Evolutionary conservation across 345 rosid genomes (phyloP).

Genomic region (Acer campestre): DNA sequence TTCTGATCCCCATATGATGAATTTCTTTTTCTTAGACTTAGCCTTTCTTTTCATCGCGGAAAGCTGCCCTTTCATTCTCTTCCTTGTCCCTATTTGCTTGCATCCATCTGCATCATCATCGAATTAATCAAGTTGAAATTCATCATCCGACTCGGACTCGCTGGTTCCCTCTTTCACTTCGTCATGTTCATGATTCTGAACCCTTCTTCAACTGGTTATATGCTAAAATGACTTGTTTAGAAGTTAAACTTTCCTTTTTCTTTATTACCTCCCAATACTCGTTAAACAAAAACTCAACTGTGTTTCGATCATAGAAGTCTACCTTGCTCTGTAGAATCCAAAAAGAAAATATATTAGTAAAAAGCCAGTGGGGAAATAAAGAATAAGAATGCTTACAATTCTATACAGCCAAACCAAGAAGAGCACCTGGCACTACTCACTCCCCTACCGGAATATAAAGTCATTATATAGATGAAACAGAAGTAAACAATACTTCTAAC

Average conservation of each 20-base stretch:
- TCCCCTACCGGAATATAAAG: too few species aligned
- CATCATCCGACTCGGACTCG: constrained; percentile 25
- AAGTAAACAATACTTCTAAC: not conserved
- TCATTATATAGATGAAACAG: too few species aligned
- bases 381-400: not conserved
- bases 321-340: constrained; percentile 34
- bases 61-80: constrained; percentile 11
- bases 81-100: constrained; percentile 14
- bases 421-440: too few species aligned
- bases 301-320: constrained; percentile 39
- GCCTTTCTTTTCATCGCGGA: constrained; percentile 1
- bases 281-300: constrained; percentile 44
- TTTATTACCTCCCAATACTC: constrained; percentile 52
- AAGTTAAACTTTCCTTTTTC: constrained; percentile 34
- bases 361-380: constrained; percentile 3
- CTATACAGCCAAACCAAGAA: too few species aligned
- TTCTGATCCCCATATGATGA: constrained; percentile 55
- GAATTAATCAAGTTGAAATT: constrained; percentile 6
- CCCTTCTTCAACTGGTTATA: constrained; percentile 27
- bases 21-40: constrained; percentile 19
- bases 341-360: not conserved
- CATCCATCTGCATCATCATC: constrained; percentile 22
- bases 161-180: constrained; percentile 22
- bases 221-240: constrained; percentile 33
- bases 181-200: constrained; percentile 11